Percentiles rank a stretch among this genome's conserved stretches.
phyloP scores from a whole-genome alignment of 257 asterid genomes.

The Solanum boliviense region DNA sequence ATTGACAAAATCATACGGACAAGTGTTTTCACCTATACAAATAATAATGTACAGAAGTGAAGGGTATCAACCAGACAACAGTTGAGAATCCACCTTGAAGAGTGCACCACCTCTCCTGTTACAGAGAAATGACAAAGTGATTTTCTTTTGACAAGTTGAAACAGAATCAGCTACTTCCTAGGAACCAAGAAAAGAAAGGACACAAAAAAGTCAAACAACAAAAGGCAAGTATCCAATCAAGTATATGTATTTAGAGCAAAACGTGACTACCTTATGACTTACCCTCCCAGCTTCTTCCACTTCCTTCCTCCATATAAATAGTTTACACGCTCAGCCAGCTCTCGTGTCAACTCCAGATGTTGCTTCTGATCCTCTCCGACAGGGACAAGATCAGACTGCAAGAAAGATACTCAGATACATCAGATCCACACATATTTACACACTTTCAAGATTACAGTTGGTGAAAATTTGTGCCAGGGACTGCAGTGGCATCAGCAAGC shows the following conservation, averaged over 20 bases:
- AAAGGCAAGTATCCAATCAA: background rate
- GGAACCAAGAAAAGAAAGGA: constrained; percentile 7
- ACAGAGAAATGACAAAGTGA: constrained; percentile 2
- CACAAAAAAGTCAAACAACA: constrained; percentile 11
- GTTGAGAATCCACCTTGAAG: constrained; percentile 60
- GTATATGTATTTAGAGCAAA: background rate
- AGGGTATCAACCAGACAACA: constrained; percentile 9
- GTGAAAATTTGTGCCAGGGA: background rate
- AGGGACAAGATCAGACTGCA: constrained; percentile 98
- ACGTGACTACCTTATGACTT: constrained; percentile 12
- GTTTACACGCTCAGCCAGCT: constrained; percentile 87
- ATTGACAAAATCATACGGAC: constrained; percentile 11
- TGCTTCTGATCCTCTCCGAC: constrained; percentile 99
- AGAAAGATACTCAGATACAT: constrained; percentile 13
- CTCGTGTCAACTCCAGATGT: constrained; percentile 90
- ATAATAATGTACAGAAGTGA: background rate
- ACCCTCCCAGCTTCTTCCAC: constrained; percentile 99
- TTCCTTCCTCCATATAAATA: constrained; percentile 85
- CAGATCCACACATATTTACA: constrained; percentile 29
- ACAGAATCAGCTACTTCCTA: constrained; percentile 17
- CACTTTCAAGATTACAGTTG: background rate
- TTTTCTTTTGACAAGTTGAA: background rate
- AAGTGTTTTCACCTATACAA: constrained; percentile 10
- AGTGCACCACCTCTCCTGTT: constrained; percentile 84
- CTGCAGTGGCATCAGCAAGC: background rate